Evolutionary conservation across 306 rosid genomes (phyloP), one percentile per base, ranked within the genome.

Genomic region (Vigna reflexopilosa): DNA sequence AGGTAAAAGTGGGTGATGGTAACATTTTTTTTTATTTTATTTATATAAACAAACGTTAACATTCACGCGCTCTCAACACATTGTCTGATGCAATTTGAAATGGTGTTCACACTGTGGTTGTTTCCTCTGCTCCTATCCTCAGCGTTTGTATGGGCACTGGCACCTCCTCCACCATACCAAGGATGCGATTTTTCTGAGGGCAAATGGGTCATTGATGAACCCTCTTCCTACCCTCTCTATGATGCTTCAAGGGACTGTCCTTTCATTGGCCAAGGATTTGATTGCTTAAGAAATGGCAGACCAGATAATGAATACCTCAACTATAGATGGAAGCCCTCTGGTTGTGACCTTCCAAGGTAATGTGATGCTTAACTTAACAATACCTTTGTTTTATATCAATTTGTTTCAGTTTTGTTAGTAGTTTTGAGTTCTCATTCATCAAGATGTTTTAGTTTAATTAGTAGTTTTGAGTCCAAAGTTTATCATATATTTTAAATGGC

Each of bases 271-370:
- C 13, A 42, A 42, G 47, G 47, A 42, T 87, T 87, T 81, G 81
- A 85, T 73, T 89, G 91, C 78, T 16, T 80, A 3, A 62, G 24
- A 52, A 82, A 89, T 77, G 88, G 87, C 0, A 86, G 93, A 34
- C 78, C 89, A n/a, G 90, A 85, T 48, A 30, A 28, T 2, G 70
- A 67, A 0, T 89, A 85, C 52, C 91, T 89, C 82, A 77, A 81
- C 0, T 89, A 82, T 76, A 77, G 74, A 69, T 89, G 93, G 91
- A 77, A 82, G 77, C 90, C 91, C 72, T 77, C 55, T 45, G 62
- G 8, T 72, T 89, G 93, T 74, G 70, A 80, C 38, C 87, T 87
- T 78, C 88, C 90, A n/a, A 85, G 91, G 93, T 89, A 73, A 36
- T 14, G 16, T 45, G 16, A 1, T 22, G 42, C 0, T 26, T 26